These are phyloP conservation scores for Maudiozyma barnettii DNA, from an alignment of 805 yeast species.

Conservation along the genomic window DNA sequence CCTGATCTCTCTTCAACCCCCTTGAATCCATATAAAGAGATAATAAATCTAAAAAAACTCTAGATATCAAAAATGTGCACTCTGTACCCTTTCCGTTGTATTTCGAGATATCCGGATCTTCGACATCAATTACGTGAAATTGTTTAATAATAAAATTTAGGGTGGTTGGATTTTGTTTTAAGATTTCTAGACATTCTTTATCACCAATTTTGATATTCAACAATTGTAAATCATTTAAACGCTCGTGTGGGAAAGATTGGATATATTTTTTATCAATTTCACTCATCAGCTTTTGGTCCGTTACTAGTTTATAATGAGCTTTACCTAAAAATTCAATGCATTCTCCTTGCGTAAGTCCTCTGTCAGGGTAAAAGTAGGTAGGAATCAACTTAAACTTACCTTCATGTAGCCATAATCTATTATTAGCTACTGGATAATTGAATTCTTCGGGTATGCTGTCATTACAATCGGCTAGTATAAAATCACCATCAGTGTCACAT, in stretches of 20 bases:
- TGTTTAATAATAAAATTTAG: conserved; percentile 15
- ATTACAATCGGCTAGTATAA: conserved; percentile 41
- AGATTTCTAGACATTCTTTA: conserved; percentile 6
- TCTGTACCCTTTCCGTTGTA: background rate
- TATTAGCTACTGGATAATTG: conserved; percentile 32
- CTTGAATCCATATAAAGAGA: background rate
- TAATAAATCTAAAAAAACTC: background rate
- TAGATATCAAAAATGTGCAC: conserved; percentile 9
- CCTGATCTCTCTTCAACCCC: background rate
- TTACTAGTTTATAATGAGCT: conserved; percentile 30
- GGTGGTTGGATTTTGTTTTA: conserved; percentile 12
- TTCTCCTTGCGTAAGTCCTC: conserved; percentile 32
- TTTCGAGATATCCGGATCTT: background rate
- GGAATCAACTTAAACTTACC: conserved; percentile 36
- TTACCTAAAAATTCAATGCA: conserved; percentile 34
- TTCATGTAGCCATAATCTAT: conserved; percentile 45
- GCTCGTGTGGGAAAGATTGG: conserved; percentile 23
- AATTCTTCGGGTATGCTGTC: conserved; percentile 39
- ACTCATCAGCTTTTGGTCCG: conserved; percentile 16
- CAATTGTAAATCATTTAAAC: conserved; percentile 20
- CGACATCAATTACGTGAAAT: background rate
- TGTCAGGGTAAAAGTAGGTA: conserved; percentile 24
- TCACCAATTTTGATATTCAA: conserved; percentile 12
- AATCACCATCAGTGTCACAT: conserved; percentile 50
- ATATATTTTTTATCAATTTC: conserved; percentile 12